A percentile compares a stretch with the other conserved stretches of the same genome.
These are phyloP conservation scores for Globisporangium cylindrosporum DNA, from an alignment of 352 stramenopile genomes.

Conservation along the genomic window DNA sequence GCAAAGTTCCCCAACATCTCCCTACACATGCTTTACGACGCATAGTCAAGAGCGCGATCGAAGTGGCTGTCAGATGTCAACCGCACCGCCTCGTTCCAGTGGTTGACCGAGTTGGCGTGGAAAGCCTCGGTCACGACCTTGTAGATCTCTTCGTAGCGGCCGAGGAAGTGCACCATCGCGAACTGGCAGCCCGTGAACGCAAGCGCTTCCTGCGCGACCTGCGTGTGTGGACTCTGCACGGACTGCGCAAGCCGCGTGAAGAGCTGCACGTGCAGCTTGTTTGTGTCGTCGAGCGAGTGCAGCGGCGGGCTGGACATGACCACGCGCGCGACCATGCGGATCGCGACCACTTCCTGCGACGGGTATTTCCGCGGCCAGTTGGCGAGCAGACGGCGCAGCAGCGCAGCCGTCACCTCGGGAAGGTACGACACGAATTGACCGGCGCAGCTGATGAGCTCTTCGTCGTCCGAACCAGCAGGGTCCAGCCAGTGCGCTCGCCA, in stretches of 20 bases:
- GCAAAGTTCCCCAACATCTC: neutral
- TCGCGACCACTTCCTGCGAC: constrained; percentile 67
- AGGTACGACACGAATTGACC: constrained; percentile 86
- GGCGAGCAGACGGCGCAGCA: constrained; percentile 55
- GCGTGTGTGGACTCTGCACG: constrained; percentile 55
- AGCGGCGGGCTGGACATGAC: constrained; percentile 79
- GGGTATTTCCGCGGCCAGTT: constrained; percentile 70
- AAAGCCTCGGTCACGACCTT: constrained; percentile 58
- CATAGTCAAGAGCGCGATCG: constrained; percentile 75
- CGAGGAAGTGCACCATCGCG: constrained; percentile 71
- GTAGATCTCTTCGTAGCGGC: constrained; percentile 62
- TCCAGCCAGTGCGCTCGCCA: constrained; percentile 81
- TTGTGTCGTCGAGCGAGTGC: constrained; percentile 35
- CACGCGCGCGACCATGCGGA: constrained; percentile 79
- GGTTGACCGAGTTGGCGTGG: constrained; percentile 49
- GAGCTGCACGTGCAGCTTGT: constrained; percentile 38
- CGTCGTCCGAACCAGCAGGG: constrained; percentile 67
- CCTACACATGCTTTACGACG: constrained; percentile 20
- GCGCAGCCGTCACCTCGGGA: constrained; percentile 42
- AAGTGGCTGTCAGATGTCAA: constrained; percentile 69
- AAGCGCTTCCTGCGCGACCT: constrained; percentile 78
- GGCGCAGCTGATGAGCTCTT: constrained; percentile 80
- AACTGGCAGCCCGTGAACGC: constrained; percentile 85
- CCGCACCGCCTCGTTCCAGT: constrained; percentile 77
- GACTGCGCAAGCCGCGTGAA: constrained; percentile 61